Evolutionary conservation across 192 early-diverging fungal genomes (phyloP), one percentile per base, ranked within the genome.

Genomic region (Entophlyctis luteolus): DNA sequence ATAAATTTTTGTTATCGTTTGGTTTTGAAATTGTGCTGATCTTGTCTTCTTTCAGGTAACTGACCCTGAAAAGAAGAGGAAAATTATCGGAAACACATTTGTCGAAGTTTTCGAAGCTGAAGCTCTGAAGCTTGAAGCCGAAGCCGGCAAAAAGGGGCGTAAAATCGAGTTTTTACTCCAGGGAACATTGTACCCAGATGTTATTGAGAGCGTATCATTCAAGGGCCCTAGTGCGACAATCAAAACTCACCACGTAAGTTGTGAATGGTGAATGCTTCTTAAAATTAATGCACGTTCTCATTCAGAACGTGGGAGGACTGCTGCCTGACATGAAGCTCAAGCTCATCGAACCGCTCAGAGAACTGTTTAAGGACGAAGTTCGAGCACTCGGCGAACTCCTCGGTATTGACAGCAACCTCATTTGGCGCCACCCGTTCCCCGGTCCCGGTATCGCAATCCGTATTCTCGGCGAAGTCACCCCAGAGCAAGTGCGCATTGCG

Each of bases 341-440:
- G 84, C 82, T 98, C 32, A 97, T 97, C 68, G 96, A 98, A 79
- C 96, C 96, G 54, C 86, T 98, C 42, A 90, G 96, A 58, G 94
- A 98, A 80, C 86, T 98, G 42, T 98, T 98, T 86, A 98, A 98
- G 86, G 82, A 98, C 77, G 96, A 98, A 82, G 96, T 98, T 55
- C 92, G 96, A 62, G 90, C 87, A n/a, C 84, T 98, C n/a, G 96
- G 94, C 66, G 77, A 83, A 52, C 75, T 97, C 42, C 85, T 98
- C 55, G 87, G 86, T 22, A 86, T 98, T 68, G 91, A 91, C 77
- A 90, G 94, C 58, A 95, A 98, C 53, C 80, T 98, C 52, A 82
- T 98, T 72, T 98, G 94, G 94, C 91, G 96, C 60, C 96, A 98
- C 74, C 96, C 96, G 28, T 98, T 98, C 91, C 96, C 96, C 48